A percentile compares a stretch with the other conserved stretches of the same genome.
phyloP scores from a whole-genome alignment of 164 flowering plant genomes.

The Magnolia sinica region DNA sequence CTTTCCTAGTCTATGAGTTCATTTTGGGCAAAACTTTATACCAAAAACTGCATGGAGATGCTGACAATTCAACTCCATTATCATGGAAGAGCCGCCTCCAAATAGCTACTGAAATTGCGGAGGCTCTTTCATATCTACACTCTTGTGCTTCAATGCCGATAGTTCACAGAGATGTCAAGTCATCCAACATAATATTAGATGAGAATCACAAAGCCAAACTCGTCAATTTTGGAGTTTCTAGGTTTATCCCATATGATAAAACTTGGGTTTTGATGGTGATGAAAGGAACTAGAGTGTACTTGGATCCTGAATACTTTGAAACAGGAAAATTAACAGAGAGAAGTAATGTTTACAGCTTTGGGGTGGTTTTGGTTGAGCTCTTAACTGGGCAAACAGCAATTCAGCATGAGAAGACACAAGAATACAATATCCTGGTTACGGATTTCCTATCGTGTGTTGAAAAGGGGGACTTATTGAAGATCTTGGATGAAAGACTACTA shows the following conservation, averaged over 20 bases:
- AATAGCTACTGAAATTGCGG: slow-evolving; percentile 10
- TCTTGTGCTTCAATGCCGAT: slow-evolving; percentile 11
- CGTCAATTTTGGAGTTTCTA: slow-evolving; percentile 10
- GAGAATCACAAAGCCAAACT: slow-evolving; percentile 7
- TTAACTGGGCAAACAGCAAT: slow-evolving; percentile 8
- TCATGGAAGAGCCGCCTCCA: background rate
- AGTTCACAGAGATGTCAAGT: slow-evolving; percentile 14
- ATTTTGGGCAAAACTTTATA: slow-evolving; percentile 8
- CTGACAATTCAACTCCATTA: background rate
- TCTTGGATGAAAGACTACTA: background rate
- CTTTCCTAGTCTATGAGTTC: slow-evolving; percentile 15
- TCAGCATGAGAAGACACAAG: background rate
- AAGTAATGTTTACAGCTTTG: slow-evolving; percentile 19
- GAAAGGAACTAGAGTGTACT: slow-evolving; percentile 11
- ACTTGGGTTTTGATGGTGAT: background rate
- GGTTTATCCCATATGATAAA: slow-evolving; percentile 2
- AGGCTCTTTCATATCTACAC: slow-evolving; percentile 15
- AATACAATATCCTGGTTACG: background rate
- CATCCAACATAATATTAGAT: slow-evolving; percentile 13
- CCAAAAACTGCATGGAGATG: slow-evolving; percentile 1
- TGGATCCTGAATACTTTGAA: slow-evolving; percentile 15
- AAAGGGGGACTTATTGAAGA: background rate
- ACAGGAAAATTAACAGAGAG: slow-evolving; percentile 11
- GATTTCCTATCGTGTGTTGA: background rate
- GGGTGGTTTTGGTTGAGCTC: slow-evolving; percentile 12